A percentile compares a stretch with the other conserved stretches of the same genome.
Conservation (phyloP, 495 filamentous ascomycete species). For the Penicillium macrosclerotiorum region DNA sequence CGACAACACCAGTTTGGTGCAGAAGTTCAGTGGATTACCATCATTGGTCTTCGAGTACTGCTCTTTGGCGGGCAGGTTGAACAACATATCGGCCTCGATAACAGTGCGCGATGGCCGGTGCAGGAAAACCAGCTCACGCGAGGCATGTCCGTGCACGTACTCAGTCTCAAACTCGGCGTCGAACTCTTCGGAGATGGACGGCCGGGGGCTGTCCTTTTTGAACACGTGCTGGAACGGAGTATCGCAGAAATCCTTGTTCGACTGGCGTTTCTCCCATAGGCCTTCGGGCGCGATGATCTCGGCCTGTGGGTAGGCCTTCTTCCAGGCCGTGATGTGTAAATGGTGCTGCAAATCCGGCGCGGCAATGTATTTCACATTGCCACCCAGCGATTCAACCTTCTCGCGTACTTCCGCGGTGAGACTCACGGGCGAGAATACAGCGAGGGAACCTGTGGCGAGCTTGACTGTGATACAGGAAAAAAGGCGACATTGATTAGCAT, state of each 20-base stretch:
- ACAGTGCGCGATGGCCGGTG: constrained; percentile 78
- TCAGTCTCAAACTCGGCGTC: constrained; percentile 84
- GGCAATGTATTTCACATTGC: constrained; percentile 75
- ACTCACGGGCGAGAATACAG: constrained; percentile 87
- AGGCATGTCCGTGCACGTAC: constrained; percentile 74
- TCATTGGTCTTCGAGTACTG: constrained; percentile 71
- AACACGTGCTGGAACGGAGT: constrained; percentile 71
- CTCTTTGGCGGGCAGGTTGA: constrained; percentile 85
- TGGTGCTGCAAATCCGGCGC: constrained; percentile 91
- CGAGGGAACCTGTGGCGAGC: constrained; percentile 71
- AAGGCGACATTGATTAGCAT: constrained; percentile 8
- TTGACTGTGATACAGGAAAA: constrained; percentile 55
- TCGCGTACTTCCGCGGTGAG: constrained; percentile 75
- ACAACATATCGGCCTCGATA: constrained; percentile 89
- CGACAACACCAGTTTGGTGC: constrained; percentile 60
- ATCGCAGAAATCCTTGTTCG: constrained; percentile 60
- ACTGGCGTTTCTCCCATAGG: constrained; percentile 77
- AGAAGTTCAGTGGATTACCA: constrained; percentile 51
- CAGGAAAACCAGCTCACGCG: constrained; percentile 82
- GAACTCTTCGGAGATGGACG: constrained; percentile 70
- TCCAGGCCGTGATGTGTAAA: constrained; percentile 84
- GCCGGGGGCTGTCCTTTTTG: constrained; percentile 49
- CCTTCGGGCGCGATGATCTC: constrained; percentile 82
- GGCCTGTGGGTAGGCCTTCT: constrained; percentile 71
- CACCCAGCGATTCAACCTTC: constrained; percentile 64